A percentile compares a stretch with the other conserved stretches of the same genome.
Conservation (phyloP, 1,284 basidiomycete species). For the Golubevia sp. region DNA sequence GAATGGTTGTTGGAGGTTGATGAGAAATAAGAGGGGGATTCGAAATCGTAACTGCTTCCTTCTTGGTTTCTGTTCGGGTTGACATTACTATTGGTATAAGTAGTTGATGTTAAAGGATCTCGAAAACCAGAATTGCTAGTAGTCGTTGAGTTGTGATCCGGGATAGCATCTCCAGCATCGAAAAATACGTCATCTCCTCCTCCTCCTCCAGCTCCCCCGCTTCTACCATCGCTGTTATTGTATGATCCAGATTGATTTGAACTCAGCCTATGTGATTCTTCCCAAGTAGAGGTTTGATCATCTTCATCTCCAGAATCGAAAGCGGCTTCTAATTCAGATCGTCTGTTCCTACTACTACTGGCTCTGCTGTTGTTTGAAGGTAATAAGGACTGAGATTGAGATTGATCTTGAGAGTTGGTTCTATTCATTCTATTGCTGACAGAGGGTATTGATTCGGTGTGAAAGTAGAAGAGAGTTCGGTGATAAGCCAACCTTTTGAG, state of each 20-base stretch:
- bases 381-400: too few relatives aligned
- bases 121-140: neutral
- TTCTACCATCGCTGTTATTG: too few relatives aligned
- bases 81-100: neutral
- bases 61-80: conserved; percentile 5
- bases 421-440: too few relatives aligned
- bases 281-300: neutral
- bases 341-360: neutral
- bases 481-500: too few relatives aligned
- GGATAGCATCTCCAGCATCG: conserved; percentile 42
- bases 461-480: too few relatives aligned
- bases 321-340: conserved; percentile 18
- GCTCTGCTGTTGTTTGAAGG: too few relatives aligned
- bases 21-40: conserved; percentile 41
- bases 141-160: conserved; percentile 11
- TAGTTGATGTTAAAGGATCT: conserved; percentile 26
- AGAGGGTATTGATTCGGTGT: too few relatives aligned
- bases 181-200: conserved; percentile 30
- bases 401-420: too few relatives aligned
- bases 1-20: conserved; percentile 10
- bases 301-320: conserved; percentile 18
- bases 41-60: conserved; percentile 35
- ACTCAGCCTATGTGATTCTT: neutral
- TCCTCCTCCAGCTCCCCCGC: neutral
- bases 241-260: neutral